These are phyloP conservation scores for Albophoma yamanashiensis DNA, from an alignment of 2,329 filamentous ascomycete species.

Conservation along the genomic window DNA sequence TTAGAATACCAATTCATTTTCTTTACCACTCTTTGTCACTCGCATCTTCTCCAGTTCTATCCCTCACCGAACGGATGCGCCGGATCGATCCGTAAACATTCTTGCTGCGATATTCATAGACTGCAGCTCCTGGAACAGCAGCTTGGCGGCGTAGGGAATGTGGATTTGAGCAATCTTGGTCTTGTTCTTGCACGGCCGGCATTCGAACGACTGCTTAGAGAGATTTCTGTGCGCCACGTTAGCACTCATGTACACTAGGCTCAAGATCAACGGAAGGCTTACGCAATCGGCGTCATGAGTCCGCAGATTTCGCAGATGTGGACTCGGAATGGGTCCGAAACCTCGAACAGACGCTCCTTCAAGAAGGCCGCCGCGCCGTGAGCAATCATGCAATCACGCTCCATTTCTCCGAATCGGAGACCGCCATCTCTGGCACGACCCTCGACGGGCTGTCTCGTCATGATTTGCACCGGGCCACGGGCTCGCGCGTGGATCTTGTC, in stretches of 20 bases:
- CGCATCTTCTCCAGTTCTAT: background rate
- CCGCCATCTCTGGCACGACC: constrained; percentile 97
- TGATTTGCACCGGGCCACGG: constrained; percentile 89
- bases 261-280: constrained; percentile 35
- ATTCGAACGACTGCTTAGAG: constrained; percentile 93
- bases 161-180: constrained; percentile 96
- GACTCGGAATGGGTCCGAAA: constrained; percentile 94
- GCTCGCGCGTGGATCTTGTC: constrained; percentile 99
- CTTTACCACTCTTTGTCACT: background rate
- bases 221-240: constrained; percentile 55
- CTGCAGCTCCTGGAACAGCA: constrained; percentile 95
- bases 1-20: background rate
- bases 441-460: constrained; percentile 94
- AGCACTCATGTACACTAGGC: constrained; percentile 12
- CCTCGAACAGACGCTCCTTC: constrained; percentile 94
- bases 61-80: constrained; percentile 55
- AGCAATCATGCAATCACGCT: constrained; percentile 99
- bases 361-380: constrained; percentile 94
- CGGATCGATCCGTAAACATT: constrained; percentile 86
- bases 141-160: constrained; percentile 94
- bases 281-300: constrained; percentile 98
- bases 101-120: constrained; percentile 97
- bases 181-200: constrained; percentile 97
- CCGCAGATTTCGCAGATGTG: constrained; percentile 98
- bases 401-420: constrained; percentile 99